A percentile compares a stretch with the other conserved stretches of the same genome.
phyloP scores from a whole-genome alignment of 1,284 basidiomycete genomes.

The Cutaneotrichosporon dermatis region DNA sequence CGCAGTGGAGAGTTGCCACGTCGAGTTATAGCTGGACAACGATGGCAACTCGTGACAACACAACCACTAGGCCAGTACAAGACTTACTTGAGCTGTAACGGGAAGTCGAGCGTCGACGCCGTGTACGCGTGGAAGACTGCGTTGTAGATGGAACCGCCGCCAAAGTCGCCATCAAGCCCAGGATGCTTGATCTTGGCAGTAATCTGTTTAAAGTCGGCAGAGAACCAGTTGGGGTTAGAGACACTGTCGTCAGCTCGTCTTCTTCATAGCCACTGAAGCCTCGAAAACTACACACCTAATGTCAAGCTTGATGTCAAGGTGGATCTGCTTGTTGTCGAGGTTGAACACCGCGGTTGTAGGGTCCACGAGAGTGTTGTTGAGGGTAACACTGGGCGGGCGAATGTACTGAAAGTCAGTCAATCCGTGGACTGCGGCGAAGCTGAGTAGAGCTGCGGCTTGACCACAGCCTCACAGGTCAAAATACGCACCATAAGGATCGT shows the following conservation, averaged over 20 bases:
- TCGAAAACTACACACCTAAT: constrained; percentile 57
- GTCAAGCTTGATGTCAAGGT: constrained; percentile 62
- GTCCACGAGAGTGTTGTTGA: constrained; percentile 57
- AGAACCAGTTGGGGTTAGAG: constrained; percentile 80
- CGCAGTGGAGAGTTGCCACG: no score
- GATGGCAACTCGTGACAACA: no score
- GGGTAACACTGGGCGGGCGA: constrained; percentile 66
- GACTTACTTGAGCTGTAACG: constrained; percentile 60
- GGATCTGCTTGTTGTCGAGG: constrained; percentile 3
- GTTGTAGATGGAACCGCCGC: constrained; percentile 61
- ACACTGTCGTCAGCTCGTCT: constrained; percentile 54
- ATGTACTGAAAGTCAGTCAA: constrained; percentile 58
- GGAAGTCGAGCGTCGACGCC: constrained; percentile 73
- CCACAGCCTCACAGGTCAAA: no score
- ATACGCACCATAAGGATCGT: constrained; percentile 64
- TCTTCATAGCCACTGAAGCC: no score
- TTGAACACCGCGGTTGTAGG: constrained; percentile 10
- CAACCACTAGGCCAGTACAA: no score
- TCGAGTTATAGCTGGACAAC: no score
- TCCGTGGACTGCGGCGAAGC: no score
- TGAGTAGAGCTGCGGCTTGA: no score
- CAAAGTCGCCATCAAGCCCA: constrained; percentile 59
- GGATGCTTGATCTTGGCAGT: constrained; percentile 68
- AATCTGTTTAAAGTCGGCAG: constrained; percentile 65
- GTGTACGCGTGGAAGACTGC: constrained; percentile 63